Evolutionary conservation across 352 stramenopile genomes (phyloP), one percentile per base, ranked within the genome.

Genomic region (Phytophthora quininea): DNA sequence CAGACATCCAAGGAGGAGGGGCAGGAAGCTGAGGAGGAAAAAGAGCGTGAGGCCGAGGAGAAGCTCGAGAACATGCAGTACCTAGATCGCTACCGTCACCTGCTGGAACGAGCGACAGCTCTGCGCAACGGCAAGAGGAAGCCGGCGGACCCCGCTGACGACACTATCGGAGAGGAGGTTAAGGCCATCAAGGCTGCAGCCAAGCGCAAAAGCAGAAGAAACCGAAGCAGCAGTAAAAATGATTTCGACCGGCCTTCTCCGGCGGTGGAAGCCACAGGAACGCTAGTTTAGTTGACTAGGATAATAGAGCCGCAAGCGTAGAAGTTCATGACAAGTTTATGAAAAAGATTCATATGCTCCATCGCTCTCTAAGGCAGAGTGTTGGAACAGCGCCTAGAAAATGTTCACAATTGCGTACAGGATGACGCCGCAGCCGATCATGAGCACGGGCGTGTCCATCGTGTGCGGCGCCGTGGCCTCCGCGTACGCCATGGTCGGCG

Each of bases 401-500:
- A 82, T 50, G 62, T 76, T 60, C 35, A 79, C 83, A 57, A 95
- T 88, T n/a, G 72, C 60, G 67, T 92, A 95, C 37, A 95, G 58
- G 64, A 92, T 88, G 53, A 73, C 58, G 40, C 87, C 87, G 54
- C 84, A 88, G 35, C 80, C 84, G 59, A 91, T 86, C 87, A 95
- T 95, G 59, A 95, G 71, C 61, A 93, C 85, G 0, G 87, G 87
- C 37, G 87, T 92, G 68, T 95, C 87, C 84, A 95, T 95, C 48
- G 84, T 95, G 72, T 95, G 87, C 15, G 87, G 87, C 6, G 87
- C 83, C 9, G 84, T 93, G 24, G 87, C 87, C 68, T 95, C 87
- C 1, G 87, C 87, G 69, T 95, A 95, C 54, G 87, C 87, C 84
- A 92, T 92, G 19, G 85, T 91, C 4, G 85, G 85, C 30, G 83